Evolutionary conservation across 805 yeast genomes (phyloP).

Genomic region (Barnettozyma sp.): DNA sequence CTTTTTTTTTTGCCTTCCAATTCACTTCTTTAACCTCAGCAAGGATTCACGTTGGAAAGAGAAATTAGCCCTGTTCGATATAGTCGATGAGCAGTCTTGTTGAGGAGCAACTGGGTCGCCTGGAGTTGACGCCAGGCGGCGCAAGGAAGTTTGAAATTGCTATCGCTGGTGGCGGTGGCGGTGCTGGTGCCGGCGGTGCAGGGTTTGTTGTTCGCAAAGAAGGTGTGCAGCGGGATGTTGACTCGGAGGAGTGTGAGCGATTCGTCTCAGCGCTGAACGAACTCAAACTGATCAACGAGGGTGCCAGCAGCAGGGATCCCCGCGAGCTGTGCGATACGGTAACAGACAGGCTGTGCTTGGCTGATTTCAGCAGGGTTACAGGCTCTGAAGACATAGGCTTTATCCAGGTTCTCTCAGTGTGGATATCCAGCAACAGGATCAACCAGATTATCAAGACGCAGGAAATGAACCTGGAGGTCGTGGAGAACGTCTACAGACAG

Average conservation of each 20-base stretch:
- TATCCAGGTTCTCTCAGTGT: constrained; percentile 11
- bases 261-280: constrained; percentile 11
- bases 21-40: too few species aligned
- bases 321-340: not conserved
- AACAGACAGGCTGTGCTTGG: not conserved
- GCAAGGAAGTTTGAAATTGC: too few species aligned
- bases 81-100: not conserved
- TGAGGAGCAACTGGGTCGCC: not conserved
- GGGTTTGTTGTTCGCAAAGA: not conserved
- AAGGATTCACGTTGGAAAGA: too few species aligned
- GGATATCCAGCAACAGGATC: constrained; percentile 14
- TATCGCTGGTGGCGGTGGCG: not conserved
- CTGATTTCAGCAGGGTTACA: constrained; percentile 3
- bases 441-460: constrained; percentile 14
- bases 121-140: too few species aligned
- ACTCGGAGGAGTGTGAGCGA: not conserved
- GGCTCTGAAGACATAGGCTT: constrained; percentile 4
- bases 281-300: constrained; percentile 8
- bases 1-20: too few species aligned
- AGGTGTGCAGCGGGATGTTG: too few species aligned
- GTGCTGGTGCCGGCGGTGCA: not conserved
- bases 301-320: constrained; percentile 3
- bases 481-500: constrained; percentile 11
- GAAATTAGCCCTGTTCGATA: not conserved
- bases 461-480: constrained; percentile 11